phyloP scores from a whole-genome alignment of 192 early-diverging fungal genomes.

The Spinellus fusiger region DNA sequence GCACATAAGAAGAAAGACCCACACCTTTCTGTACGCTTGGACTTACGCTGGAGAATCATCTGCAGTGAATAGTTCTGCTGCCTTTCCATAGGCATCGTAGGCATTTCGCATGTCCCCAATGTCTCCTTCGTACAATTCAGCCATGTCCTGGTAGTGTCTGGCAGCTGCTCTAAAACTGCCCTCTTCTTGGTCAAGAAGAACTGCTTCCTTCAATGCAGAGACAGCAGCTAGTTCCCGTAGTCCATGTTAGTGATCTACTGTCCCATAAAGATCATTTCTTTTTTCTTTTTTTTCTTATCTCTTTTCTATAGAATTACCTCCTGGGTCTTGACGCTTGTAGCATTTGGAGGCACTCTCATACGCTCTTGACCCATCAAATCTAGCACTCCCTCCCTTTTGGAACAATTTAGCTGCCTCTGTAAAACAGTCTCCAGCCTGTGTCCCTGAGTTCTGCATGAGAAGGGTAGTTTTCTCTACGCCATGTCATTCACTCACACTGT shows the following conservation, averaged over 20 bases:
- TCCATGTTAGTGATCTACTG: slow-evolving; percentile 30
- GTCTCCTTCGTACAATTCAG: slow-evolving; percentile 43
- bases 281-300: neutral
- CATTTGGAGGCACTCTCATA: slow-evolving; percentile 86
- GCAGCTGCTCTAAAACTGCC: slow-evolving; percentile 89
- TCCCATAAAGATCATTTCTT: neutral
- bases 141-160: slow-evolving; percentile 91
- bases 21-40: neutral
- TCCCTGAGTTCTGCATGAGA: slow-evolving; percentile 47
- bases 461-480: neutral
- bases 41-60: slow-evolving; percentile 88
- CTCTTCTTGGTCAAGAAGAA: slow-evolving; percentile 73
- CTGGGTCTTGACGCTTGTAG: slow-evolving; percentile 80
- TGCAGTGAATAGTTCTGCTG: slow-evolving; percentile 89
- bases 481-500: slow-evolving; percentile 56
- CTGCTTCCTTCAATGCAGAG: slow-evolving; percentile 65
- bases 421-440: slow-evolving; percentile 93
- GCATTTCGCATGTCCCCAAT: slow-evolving; percentile 86
- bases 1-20: neutral
- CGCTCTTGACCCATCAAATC: slow-evolving; percentile 79
- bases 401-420: slow-evolving; percentile 77
- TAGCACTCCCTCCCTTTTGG: slow-evolving; percentile 61
- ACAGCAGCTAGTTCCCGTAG: slow-evolving; percentile 46
- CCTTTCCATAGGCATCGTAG: slow-evolving; percentile 82
- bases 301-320: slow-evolving; percentile 36